Evolutionary conservation across 2,329 filamentous ascomycete species (phyloP).

Genomic region (Gnomoniopsis smithogilvyi): DNA sequence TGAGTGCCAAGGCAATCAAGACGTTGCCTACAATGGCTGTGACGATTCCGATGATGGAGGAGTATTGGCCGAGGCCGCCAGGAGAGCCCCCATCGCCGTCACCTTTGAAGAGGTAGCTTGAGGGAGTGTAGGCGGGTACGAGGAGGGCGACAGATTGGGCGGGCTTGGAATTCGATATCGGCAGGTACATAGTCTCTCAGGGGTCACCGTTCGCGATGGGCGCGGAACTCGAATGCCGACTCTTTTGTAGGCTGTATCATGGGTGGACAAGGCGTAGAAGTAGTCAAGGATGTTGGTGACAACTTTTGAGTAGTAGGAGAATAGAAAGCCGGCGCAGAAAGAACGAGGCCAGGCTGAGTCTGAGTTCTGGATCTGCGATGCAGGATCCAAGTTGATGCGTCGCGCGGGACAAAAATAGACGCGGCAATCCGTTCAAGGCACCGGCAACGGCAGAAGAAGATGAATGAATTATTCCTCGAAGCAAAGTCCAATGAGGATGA

Average conservation of each 20-base stretch:
- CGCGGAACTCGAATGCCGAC: slow-evolving; percentile 7
- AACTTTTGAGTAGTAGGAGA: not conserved
- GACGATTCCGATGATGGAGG: slow-evolving; percentile 88
- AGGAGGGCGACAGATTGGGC: slow-evolving; percentile 12
- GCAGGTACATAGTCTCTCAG: slow-evolving; percentile 17
- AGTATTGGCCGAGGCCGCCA: slow-evolving; percentile 66
- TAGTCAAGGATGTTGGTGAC: not conserved
- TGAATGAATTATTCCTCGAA: no score
- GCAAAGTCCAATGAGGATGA: no score
- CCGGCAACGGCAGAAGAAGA: no score
- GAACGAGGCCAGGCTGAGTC: not conserved
- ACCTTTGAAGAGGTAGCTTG: slow-evolving; percentile 16
- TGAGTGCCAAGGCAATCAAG: slow-evolving; percentile 91
- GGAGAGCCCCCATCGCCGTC: slow-evolving; percentile 21
- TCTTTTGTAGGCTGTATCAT: slow-evolving; percentile 7
- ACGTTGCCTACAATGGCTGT: slow-evolving; percentile 92
- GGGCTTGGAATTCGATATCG: slow-evolving; percentile 6
- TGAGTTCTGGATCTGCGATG: no score
- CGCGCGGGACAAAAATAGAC: not conserved
- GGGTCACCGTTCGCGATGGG: slow-evolving; percentile 12
- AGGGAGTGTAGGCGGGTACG: slow-evolving; percentile 17
- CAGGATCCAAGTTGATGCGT: no score
- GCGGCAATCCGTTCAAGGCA: not conserved
- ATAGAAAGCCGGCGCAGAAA: not conserved
- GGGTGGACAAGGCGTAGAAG: not conserved